phyloP scores from a whole-genome alignment of 441 rosid genomes.

The Populus hybrid region DNA sequence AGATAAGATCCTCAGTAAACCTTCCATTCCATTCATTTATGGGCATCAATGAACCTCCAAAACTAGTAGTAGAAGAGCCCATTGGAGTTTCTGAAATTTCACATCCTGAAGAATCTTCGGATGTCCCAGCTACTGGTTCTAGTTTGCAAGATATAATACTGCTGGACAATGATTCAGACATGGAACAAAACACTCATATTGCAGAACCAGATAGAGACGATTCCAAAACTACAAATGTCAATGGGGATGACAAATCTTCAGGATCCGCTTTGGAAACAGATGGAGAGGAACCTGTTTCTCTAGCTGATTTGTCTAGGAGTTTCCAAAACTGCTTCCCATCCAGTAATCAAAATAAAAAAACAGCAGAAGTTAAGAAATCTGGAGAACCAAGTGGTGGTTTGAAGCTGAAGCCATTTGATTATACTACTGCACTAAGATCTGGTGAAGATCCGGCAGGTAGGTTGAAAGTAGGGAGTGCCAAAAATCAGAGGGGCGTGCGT shows the following conservation, averaged over 20 bases:
- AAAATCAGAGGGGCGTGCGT: slow-evolving; percentile 23
- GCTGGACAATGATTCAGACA: slow-evolving; percentile 39
- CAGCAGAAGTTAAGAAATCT: slow-evolving; percentile 20
- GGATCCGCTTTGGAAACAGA: slow-evolving; percentile 28
- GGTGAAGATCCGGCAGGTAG: slow-evolving; percentile 22
- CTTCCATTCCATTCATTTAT: slow-evolving; percentile 63
- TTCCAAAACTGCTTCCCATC: slow-evolving; percentile 65
- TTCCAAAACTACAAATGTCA: slow-evolving; percentile 19
- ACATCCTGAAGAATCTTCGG: slow-evolving; percentile 19
- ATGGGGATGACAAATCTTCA: slow-evolving; percentile 9
- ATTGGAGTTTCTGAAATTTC: slow-evolving; percentile 9
- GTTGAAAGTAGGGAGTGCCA: slow-evolving; percentile 7
- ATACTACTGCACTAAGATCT: slow-evolving; percentile 45
- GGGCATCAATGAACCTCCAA: slow-evolving; percentile 31
- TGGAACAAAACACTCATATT: slow-evolving; percentile 3
- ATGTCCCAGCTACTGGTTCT: slow-evolving; percentile 25
- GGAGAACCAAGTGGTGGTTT: slow-evolving; percentile 30
- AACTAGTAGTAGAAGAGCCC: slow-evolving; percentile 31
- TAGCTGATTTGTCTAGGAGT: slow-evolving; percentile 74
- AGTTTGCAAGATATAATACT: slow-evolving; percentile 40
- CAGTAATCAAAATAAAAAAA: slow-evolving; percentile 34
- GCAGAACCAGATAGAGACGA: slow-evolving; percentile 16
- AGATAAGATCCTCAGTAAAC: slow-evolving; percentile 66
- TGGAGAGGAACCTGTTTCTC: slow-evolving; percentile 51
- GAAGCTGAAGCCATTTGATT: slow-evolving; percentile 69